phyloP scores from a whole-genome alignment of 1,284 basidiomycete genomes.

The Cryptococcus jaspeensis region DNA sequence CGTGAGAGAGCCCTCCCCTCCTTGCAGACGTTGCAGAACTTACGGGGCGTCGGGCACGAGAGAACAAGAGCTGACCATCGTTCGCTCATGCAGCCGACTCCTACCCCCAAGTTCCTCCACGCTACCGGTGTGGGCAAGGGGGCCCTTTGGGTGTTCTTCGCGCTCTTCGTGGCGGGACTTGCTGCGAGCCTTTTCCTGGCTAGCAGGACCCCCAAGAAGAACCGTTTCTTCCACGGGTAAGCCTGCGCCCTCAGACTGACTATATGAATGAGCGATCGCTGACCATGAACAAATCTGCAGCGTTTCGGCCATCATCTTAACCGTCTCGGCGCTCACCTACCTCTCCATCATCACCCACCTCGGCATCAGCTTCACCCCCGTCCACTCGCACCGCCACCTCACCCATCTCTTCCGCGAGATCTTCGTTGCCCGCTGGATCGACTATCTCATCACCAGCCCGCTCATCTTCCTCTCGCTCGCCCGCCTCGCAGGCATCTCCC shows the following conservation, averaged over 20 bases:
- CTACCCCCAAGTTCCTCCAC: conserved; percentile 17
- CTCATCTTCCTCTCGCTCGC: conserved; percentile 36
- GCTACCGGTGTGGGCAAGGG: conserved; percentile 30
- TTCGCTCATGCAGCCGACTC: conserved; percentile 8
- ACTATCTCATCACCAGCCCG: conserved; percentile 42
- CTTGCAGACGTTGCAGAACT: not conserved
- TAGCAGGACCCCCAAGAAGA: conserved; percentile 35
- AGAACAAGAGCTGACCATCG: not conserved
- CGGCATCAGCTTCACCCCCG: conserved; percentile 30
- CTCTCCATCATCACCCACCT: conserved; percentile 41
- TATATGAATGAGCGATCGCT: not conserved
- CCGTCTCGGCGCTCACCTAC: conserved; percentile 43
- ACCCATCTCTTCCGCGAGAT: conserved; percentile 31
- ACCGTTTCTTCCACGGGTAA: conserved; percentile 45
- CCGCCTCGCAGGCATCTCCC: conserved; percentile 39
- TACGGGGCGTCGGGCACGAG: not conserved
- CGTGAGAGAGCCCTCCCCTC: conserved; percentile 22
- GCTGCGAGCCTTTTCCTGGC: conserved; percentile 32
- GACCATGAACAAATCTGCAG: conserved; percentile 2
- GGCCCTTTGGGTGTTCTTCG: conserved; percentile 42
- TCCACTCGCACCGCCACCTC: conserved; percentile 20
- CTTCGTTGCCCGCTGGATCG: conserved; percentile 38
- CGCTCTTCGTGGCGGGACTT: conserved; percentile 36
- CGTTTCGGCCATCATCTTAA: conserved; percentile 37
- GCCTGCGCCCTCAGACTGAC: conserved; percentile 3